Percentiles rank a stretch among this genome's conserved stretches.
These are phyloP conservation scores for Hexamita inflata DNA, from an alignment of 208 protist genomes.

Conservation along the genomic window DNA sequence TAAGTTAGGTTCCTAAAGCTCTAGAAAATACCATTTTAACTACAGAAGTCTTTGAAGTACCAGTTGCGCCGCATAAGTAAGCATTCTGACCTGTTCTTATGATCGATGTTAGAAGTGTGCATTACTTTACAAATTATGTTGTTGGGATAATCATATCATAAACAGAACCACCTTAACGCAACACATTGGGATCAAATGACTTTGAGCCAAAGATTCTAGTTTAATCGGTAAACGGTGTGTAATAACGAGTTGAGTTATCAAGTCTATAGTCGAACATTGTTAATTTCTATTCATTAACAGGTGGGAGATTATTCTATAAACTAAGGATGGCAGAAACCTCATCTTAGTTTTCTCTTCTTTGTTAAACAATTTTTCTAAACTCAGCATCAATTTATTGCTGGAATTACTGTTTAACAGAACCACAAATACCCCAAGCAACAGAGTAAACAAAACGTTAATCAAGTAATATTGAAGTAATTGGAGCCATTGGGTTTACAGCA, in stretches of 20 bases:
- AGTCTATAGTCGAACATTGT: constrained; percentile 10
- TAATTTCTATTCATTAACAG: neutral
- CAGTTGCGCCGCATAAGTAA: constrained; percentile 13
- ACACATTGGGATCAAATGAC: neutral
- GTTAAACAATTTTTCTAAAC: neutral
- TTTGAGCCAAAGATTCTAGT: constrained; percentile 3
- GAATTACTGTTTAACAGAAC: neutral
- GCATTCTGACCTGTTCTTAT: neutral
- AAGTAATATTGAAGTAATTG: neutral
- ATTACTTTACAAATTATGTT: constrained; percentile 8
- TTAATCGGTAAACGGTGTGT: neutral
- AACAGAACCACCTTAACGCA: constrained; percentile 3
- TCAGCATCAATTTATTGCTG: neutral
- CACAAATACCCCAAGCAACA: constrained; percentile 9
- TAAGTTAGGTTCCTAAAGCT: neutral
- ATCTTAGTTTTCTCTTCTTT: neutral
- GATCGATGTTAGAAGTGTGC: neutral
- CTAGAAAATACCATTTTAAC: constrained; percentile 15
- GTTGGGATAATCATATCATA: constrained; percentile 29
- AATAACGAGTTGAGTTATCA: constrained; percentile 13
- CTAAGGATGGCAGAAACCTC: neutral
- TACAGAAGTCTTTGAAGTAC: constrained; percentile 20
- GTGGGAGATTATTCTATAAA: neutral
- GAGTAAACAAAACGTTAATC: constrained; percentile 50
- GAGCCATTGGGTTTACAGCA: neutral